phyloP scores from a whole-genome alignment of 2,329 filamentous ascomycete genomes.

The Esteya vermicola region DNA sequence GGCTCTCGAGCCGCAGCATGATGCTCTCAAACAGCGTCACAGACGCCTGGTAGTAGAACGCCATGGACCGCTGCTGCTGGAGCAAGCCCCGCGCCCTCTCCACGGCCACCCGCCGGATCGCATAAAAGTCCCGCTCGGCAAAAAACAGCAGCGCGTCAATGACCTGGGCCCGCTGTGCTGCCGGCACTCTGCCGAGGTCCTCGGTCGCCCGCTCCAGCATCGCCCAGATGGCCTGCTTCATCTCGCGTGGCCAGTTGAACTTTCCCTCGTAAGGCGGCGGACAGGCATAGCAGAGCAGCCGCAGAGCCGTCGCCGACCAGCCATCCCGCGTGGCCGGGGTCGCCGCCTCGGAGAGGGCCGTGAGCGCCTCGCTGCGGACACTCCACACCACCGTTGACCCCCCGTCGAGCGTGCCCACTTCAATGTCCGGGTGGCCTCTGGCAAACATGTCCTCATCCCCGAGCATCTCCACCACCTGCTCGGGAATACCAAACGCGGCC shows the following conservation, averaged over 20 bases:
- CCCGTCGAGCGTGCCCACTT: neutral
- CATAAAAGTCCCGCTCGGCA: slow-evolving; percentile 16
- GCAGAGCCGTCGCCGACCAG: slow-evolving; percentile 11
- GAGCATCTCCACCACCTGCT: no score
- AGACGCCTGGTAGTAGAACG: slow-evolving; percentile 18
- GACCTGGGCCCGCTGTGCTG: slow-evolving; percentile 9
- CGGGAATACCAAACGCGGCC: slow-evolving; percentile 12
- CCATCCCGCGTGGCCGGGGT: slow-evolving; percentile 10
- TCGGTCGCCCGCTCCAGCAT: slow-evolving; percentile 12
- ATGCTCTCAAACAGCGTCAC: slow-evolving; percentile 19
- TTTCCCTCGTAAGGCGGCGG: slow-evolving; percentile 20
- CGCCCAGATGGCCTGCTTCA: slow-evolving; percentile 12
- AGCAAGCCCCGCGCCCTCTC: slow-evolving; percentile 12
- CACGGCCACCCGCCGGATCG: slow-evolving; percentile 13
- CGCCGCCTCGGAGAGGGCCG: neutral
- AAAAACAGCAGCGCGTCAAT: slow-evolving; percentile 18
- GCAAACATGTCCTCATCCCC: neutral
- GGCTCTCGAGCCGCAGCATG: slow-evolving; percentile 14
- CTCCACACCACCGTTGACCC: neutral
- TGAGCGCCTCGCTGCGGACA: neutral
- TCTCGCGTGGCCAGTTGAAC: slow-evolving; percentile 13
- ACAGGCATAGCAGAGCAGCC: slow-evolving; percentile 15
- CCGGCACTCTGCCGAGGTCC: slow-evolving; percentile 5
- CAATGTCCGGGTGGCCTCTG: neutral
- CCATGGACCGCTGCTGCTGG: slow-evolving; percentile 11